These are phyloP conservation scores for Xylaria telfairii DNA, from an alignment of 495 filamentous ascomycete genomes.

Conservation along the genomic window DNA sequence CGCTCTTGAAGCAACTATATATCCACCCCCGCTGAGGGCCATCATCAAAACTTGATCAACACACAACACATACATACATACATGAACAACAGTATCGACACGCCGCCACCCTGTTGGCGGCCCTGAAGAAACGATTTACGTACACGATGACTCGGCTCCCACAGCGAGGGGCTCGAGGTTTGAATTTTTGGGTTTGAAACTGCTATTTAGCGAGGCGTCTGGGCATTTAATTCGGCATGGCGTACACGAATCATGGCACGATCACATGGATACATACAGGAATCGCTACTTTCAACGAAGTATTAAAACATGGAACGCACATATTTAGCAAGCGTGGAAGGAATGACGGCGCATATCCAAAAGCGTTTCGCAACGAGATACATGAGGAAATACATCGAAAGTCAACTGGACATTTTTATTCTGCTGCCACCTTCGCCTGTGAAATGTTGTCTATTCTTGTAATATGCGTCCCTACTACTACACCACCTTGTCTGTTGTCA, in stretches of 20 bases:
- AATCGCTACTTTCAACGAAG: not conserved
- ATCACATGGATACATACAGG: not conserved
- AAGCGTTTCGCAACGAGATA: not conserved
- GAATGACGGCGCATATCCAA: not conserved
- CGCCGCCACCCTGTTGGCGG: not conserved
- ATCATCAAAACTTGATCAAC: not conserved
- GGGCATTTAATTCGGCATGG: not conserved
- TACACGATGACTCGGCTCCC: not conserved
- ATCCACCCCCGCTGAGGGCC: not conserved
- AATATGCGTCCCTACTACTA: not conserved
- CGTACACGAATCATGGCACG: slow-evolving; percentile 12
- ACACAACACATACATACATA: not conserved
- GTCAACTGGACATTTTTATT: not conserved
- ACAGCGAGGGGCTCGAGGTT: not conserved
- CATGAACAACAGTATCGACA: too few species aligned
- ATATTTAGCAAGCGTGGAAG: slow-evolving; percentile 3
- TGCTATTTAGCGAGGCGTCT: slow-evolving; percentile 14
- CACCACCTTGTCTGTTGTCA: not conserved
- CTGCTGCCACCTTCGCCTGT: not conserved
- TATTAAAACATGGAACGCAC: not conserved
- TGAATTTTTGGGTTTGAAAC: not conserved
- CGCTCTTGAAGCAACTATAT: slow-evolving; percentile 24
- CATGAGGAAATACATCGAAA: not conserved
- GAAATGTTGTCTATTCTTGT: not conserved
- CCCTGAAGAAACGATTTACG: slow-evolving; percentile 7